phyloP scores from a whole-genome alignment of 2,329 filamentous ascomycete species.

The Lachnellula hyalina region DNA sequence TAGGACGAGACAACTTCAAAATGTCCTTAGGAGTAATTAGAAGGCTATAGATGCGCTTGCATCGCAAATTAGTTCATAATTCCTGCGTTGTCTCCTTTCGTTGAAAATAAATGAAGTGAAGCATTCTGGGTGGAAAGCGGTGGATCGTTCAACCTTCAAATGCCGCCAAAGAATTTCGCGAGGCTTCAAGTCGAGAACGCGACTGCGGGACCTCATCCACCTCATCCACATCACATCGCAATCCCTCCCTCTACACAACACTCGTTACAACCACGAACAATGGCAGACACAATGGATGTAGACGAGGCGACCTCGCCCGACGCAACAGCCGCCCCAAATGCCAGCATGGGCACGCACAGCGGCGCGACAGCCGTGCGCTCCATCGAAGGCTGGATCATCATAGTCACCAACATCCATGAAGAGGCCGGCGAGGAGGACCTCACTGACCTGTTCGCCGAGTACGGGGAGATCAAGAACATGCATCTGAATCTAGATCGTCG shows the following conservation, averaged over 20 bases:
- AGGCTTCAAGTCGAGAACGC: not conserved
- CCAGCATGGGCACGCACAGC: constrained; percentile 65
- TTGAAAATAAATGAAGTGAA: too few species aligned
- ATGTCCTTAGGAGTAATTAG: too few species aligned
- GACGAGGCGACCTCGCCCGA: constrained; percentile 33
- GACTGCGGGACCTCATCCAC: not conserved
- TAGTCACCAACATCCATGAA: constrained; percentile 82
- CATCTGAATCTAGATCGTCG: constrained; percentile 78
- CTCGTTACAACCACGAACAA: constrained; percentile 19
- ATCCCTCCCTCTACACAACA: not conserved
- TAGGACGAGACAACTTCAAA: too few species aligned
- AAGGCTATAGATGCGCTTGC: too few species aligned
- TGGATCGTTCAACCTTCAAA: too few species aligned
- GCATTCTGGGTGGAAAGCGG: too few species aligned
- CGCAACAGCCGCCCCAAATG: constrained; percentile 51
- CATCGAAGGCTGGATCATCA: constrained; percentile 85
- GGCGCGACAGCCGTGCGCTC: constrained; percentile 78
- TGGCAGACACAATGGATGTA: constrained; percentile 43
- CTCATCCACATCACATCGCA: not conserved
- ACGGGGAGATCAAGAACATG: constrained; percentile 80
- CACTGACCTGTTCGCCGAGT: constrained; percentile 77
- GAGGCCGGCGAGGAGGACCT: constrained; percentile 80
- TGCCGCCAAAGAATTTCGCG: not conserved
- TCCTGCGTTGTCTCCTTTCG: too few species aligned
- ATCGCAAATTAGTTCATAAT: too few species aligned